Percentiles rank a stretch among this genome's conserved stretches.
Evolutionary conservation across 2,329 filamentous ascomycete genomes (phyloP).

Genomic region (Scedosporium aurantiacum): DNA sequence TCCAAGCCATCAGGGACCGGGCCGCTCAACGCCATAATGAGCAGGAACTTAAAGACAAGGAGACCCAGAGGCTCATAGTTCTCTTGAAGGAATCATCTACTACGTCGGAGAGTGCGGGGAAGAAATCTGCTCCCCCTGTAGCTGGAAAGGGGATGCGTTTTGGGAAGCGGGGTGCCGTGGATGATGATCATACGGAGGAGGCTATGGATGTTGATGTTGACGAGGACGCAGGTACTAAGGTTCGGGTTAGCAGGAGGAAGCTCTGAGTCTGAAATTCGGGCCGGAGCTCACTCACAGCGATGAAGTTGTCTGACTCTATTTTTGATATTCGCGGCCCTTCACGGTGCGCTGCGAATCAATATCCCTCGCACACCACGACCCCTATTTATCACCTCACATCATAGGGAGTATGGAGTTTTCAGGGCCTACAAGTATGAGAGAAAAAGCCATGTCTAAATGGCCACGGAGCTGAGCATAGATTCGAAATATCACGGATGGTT

Average conservation of each 20-base stretch:
- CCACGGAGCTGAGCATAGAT: no score
- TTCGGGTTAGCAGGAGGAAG: conserved; percentile 42
- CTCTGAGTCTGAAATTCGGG: conserved; percentile 25
- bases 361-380: no score
- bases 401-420: no score
- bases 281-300: background rate
- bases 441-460: no score
- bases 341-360: background rate
- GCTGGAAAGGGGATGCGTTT: background rate
- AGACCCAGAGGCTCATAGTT: conserved; percentile 37
- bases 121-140: conserved; percentile 1
- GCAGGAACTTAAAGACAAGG: conserved; percentile 27
- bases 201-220: conserved; percentile 47
- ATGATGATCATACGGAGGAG: conserved; percentile 30
- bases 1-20: conserved; percentile 50
- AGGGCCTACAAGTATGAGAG: no score
- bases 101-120: background rate
- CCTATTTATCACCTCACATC: no score
- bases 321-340: background rate
- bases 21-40: conserved; percentile 42
- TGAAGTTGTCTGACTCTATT: background rate
- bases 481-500: no score
- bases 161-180: conserved; percentile 2
- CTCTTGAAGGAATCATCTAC: background rate
- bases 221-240: conserved; percentile 35